Conservation (phyloP, 805 yeast genomes). For the Yarrowia osloensis region DNA sequence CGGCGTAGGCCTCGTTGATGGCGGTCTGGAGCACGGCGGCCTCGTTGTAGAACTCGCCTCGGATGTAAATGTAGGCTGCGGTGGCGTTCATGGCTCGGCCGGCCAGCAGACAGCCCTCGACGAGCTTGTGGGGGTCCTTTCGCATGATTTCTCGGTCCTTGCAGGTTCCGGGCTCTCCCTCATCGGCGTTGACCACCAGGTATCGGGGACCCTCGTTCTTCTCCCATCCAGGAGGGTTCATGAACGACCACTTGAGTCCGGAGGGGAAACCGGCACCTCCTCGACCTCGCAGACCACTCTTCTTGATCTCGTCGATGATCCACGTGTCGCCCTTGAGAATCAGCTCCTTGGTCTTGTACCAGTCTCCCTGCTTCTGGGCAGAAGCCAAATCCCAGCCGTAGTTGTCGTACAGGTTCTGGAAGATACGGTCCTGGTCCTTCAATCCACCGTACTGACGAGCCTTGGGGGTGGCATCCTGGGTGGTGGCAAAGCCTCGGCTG, state of each 20-base stretch:
- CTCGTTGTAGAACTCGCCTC: slow-evolving; percentile 89
- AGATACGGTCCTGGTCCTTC: slow-evolving; percentile 80
- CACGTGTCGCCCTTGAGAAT: slow-evolving; percentile 80
- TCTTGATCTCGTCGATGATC: slow-evolving; percentile 86
- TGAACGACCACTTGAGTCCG: slow-evolving; percentile 88
- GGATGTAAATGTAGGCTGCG: slow-evolving; percentile 86
- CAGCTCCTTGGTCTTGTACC: slow-evolving; percentile 89
- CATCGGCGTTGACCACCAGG: slow-evolving; percentile 88
- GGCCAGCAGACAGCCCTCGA: slow-evolving; percentile 87
- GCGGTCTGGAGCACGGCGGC: slow-evolving; percentile 73
- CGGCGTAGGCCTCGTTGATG: slow-evolving; percentile 82
- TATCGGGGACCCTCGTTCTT: slow-evolving; percentile 87
- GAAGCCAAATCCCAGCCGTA: slow-evolving; percentile 75
- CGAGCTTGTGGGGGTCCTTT: slow-evolving; percentile 88
- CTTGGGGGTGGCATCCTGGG: slow-evolving; percentile 32
- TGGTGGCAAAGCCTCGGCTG: slow-evolving; percentile 31
- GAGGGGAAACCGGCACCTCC: slow-evolving; percentile 96
- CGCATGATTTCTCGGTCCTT: slow-evolving; percentile 89
- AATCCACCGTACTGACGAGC: slow-evolving; percentile 66
- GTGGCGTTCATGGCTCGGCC: slow-evolving; percentile 93
- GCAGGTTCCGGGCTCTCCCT: slow-evolving; percentile 94
- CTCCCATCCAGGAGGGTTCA: slow-evolving; percentile 97
- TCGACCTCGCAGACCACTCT: slow-evolving; percentile 84
- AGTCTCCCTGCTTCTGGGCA: slow-evolving; percentile 80
- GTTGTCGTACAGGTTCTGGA: slow-evolving; percentile 76